Conservation (phyloP, 2,329 filamentous ascomycete genomes). For the Colletotrichum trifolii region DNA sequence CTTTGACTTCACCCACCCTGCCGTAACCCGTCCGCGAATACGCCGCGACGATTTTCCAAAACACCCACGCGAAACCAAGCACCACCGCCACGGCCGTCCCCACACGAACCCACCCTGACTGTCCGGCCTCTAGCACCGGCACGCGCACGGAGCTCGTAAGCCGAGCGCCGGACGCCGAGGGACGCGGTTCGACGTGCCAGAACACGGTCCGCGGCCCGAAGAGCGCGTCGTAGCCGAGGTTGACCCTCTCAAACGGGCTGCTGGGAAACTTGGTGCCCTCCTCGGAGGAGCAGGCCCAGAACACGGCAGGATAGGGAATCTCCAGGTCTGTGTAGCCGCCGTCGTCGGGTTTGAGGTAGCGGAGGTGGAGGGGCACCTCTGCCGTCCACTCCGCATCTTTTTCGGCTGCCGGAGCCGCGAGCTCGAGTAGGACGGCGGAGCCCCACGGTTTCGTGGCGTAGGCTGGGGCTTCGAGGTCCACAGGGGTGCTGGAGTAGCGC, state of each 20-base stretch:
- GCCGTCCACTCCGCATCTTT: slow-evolving; percentile 67
- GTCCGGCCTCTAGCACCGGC: slow-evolving; percentile 71
- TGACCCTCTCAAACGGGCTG: slow-evolving; percentile 87
- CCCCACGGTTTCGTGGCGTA: slow-evolving; percentile 85
- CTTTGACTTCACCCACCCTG: slow-evolving; percentile 1
- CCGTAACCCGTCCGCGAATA: slow-evolving; percentile 49
- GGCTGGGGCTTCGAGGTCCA: slow-evolving; percentile 90
- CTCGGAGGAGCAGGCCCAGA: slow-evolving; percentile 86
- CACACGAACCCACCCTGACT: slow-evolving; percentile 57
- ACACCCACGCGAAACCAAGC: slow-evolving; percentile 76
- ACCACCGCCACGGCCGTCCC: slow-evolving; percentile 70
- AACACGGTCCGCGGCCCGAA: slow-evolving; percentile 84
- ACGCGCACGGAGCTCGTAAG: slow-evolving; percentile 69
- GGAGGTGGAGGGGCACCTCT: slow-evolving; percentile 84
- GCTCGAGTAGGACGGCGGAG: slow-evolving; percentile 78
- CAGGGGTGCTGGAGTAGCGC: slow-evolving; percentile 76
- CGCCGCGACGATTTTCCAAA: slow-evolving; percentile 65
- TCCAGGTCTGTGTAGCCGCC: slow-evolving; percentile 65
- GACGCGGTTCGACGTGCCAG: slow-evolving; percentile 76
- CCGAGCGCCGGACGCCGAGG: slow-evolving; percentile 43
- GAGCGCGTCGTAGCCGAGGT: slow-evolving; percentile 86
- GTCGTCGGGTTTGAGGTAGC: slow-evolving; percentile 76
- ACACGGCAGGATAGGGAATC: slow-evolving; percentile 85
- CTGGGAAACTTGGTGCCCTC: slow-evolving; percentile 74
- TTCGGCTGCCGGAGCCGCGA: slow-evolving; percentile 64